These are phyloP conservation scores for Cordyceps fumosorosea DNA, from an alignment of 2,329 filamentous ascomycete genomes.

Conservation along the genomic window DNA sequence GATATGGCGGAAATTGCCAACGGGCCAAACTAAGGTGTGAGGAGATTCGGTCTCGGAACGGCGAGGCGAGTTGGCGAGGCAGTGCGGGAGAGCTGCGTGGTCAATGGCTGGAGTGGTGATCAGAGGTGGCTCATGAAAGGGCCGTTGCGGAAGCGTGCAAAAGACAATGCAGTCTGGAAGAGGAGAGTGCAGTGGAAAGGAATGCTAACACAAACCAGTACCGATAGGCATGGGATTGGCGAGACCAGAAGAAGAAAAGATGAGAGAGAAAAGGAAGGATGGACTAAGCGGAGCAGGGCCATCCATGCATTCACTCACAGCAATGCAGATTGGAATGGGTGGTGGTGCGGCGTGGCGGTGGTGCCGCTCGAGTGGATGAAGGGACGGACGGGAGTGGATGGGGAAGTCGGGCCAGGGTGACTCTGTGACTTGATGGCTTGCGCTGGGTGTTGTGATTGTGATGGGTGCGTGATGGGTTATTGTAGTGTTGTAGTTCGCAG, in stretches of 20 bases:
- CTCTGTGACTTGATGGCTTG: not conserved
- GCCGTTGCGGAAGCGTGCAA: not conserved
- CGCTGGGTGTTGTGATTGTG: not conserved
- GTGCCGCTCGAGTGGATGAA: not conserved
- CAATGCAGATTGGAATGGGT: slow-evolving; percentile 5
- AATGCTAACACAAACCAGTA: not conserved
- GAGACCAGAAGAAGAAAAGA: slow-evolving; percentile 4
- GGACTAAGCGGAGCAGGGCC: slow-evolving; percentile 8
- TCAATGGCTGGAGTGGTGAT: not conserved
- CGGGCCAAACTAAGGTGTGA: not conserved
- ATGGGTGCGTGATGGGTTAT: not conserved
- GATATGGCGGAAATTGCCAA: not conserved
- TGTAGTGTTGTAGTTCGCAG: not conserved
- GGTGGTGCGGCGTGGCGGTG: no score
- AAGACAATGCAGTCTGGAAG: not conserved
- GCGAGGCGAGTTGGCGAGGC: not conserved
- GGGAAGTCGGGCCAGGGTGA: not conserved
- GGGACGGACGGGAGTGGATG: not conserved
- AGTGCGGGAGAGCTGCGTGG: not conserved
- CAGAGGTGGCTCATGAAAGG: not conserved
- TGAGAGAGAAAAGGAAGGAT: slow-evolving; percentile 4
- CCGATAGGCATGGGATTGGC: not conserved
- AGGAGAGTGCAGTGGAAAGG: not conserved
- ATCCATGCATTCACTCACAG: slow-evolving; percentile 9
- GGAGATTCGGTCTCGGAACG: not conserved